phyloP scores from a whole-genome alignment of 345 rosid genomes.

The Dimocarpus longan region DNA sequence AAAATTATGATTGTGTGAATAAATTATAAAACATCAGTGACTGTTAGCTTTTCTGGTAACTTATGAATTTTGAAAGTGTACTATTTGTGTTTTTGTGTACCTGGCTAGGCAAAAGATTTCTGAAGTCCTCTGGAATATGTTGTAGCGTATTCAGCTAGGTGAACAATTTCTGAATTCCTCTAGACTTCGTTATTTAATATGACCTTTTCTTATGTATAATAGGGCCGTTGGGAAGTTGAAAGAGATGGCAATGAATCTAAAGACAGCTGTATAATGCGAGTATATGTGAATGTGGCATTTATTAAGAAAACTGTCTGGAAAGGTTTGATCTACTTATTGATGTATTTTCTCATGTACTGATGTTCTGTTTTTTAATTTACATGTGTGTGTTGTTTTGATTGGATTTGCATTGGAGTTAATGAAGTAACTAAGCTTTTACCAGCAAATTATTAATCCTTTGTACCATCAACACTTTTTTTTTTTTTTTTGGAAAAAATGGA shows the following conservation, averaged over 20 bases:
- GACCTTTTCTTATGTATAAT: conserved; percentile 6
- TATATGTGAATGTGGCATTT: conserved; percentile 81
- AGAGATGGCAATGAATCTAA: conserved; percentile 51
- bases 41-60: background rate
- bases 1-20: background rate
- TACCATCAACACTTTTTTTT: background rate
- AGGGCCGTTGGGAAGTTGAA: conserved; percentile 87
- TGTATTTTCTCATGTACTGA: background rate
- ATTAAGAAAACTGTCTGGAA: conserved; percentile 85
- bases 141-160: background rate
- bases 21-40: background rate
- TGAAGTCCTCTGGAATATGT: background rate
- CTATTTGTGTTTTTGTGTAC: background rate
- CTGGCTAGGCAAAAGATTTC: no score
- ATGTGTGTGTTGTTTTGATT: background rate
- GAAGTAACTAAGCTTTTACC: background rate
- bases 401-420: background rate
- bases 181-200: background rate
- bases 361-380: background rate
- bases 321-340: conserved; percentile 49
- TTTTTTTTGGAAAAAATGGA: background rate
- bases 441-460: background rate
- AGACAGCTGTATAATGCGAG: conserved; percentile 66
- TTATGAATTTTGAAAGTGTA: background rate
- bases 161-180: background rate